Percentiles rank a stretch among this genome's conserved stretches.
These are phyloP conservation scores for Fusarium kyushuense DNA, from an alignment of 2,329 filamentous ascomycete species.

Conservation along the genomic window DNA sequence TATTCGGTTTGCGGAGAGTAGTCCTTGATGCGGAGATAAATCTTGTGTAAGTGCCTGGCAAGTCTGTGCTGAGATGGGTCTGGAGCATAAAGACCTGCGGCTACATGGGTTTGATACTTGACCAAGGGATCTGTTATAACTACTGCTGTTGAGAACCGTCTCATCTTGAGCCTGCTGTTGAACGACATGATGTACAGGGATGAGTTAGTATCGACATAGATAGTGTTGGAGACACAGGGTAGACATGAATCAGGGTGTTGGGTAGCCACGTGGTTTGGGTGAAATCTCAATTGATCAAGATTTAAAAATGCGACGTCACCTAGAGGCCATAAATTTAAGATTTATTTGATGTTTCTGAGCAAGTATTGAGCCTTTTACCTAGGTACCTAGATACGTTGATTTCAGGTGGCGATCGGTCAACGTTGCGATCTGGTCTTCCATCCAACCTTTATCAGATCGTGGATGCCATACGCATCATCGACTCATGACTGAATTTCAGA, in stretches of 20 bases:
- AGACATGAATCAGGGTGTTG: constrained; percentile 14
- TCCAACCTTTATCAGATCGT: constrained; percentile 35
- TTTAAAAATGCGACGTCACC: neutral
- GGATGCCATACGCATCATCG: constrained; percentile 32
- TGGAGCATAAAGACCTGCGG: constrained; percentile 73
- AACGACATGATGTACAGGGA: neutral
- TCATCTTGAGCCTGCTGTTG: constrained; percentile 42
- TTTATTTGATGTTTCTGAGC: neutral
- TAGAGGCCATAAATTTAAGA: neutral
- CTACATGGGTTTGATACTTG: constrained; percentile 78
- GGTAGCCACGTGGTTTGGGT: constrained; percentile 7
- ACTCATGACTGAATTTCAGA: constrained; percentile 3
- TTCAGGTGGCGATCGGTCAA: constrained; percentile 11
- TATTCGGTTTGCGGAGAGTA: constrained; percentile 81
- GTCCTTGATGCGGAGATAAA: constrained; percentile 81
- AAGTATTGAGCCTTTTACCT: neutral
- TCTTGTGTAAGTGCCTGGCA: constrained; percentile 80
- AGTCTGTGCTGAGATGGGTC: constrained; percentile 79
- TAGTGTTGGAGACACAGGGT: constrained; percentile 8
- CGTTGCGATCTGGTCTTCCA: constrained; percentile 9
- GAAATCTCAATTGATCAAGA: neutral
- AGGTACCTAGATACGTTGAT: neutral
- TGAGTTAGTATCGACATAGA: constrained; percentile 19
- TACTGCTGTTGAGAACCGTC: constrained; percentile 61
- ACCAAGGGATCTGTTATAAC: constrained; percentile 79